These are phyloP conservation scores for Colletotrichum euphorbiae DNA, from an alignment of 2,329 filamentous ascomycete genomes.

Conservation along the genomic window DNA sequence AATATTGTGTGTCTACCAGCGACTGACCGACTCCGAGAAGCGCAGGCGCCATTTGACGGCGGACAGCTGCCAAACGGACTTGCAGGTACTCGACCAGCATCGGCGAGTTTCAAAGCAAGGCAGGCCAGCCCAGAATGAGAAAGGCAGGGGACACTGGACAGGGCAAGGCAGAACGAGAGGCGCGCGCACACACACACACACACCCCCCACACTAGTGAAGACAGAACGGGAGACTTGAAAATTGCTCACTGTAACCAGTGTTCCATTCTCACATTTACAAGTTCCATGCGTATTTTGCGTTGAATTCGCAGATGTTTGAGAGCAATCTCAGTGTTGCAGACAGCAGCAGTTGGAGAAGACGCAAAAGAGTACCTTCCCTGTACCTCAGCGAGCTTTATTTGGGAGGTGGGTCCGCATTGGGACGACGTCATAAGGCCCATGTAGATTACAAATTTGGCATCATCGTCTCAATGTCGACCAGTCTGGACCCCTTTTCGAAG, in stretches of 20 bases:
- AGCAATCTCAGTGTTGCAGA: background rate
- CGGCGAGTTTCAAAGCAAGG: background rate
- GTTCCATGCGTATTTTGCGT: background rate
- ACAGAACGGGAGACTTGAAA: background rate
- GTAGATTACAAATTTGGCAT: constrained; percentile 35
- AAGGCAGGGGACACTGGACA: constrained; percentile 1
- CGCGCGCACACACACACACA: background rate
- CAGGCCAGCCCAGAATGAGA: background rate
- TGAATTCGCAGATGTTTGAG: background rate
- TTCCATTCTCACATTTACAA: no score
- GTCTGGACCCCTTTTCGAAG: constrained; percentile 36
- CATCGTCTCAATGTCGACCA: constrained; percentile 34
- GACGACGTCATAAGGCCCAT: constrained; percentile 35
- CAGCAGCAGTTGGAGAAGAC: background rate
- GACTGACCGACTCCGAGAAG: background rate
- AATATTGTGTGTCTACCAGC: background rate
- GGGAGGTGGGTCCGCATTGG: constrained; percentile 24
- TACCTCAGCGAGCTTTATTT: constrained; percentile 23
- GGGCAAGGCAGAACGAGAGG: constrained; percentile 16
- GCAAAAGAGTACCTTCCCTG: constrained; percentile 20
- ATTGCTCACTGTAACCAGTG: no score
- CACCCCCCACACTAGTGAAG: background rate
- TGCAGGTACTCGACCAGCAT: constrained; percentile 7
- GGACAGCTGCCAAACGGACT: constrained; percentile 1
- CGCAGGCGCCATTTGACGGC: background rate